Conservation (phyloP, 208 protist species). For the Leishmania major region DNA sequence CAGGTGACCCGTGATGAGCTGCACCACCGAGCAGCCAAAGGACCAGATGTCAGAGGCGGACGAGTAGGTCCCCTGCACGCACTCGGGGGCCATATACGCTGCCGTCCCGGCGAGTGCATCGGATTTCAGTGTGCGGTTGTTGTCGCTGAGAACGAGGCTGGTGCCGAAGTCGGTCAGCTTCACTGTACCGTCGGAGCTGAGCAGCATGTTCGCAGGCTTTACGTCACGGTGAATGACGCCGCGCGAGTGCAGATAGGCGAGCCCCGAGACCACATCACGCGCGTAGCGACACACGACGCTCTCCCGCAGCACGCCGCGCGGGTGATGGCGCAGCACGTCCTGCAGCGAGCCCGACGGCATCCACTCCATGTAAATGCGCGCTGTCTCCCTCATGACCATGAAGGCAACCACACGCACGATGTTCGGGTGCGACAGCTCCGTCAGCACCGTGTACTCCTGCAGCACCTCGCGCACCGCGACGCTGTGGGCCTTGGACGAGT, state of each 20-base stretch:
- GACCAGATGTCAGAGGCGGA: conserved; percentile 88
- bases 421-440: conserved; percentile 62
- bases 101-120: conserved; percentile 61
- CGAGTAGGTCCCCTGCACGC: conserved; percentile 56
- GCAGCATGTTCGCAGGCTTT: conserved; percentile 87
- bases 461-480: conserved; percentile 54
- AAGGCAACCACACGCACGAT: conserved; percentile 72
- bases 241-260: conserved; percentile 65
- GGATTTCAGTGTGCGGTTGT: conserved; percentile 37
- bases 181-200: conserved; percentile 63
- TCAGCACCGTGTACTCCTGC: conserved; percentile 72
- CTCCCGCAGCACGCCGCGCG: conserved; percentile 48
- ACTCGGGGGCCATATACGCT: conserved; percentile 80
- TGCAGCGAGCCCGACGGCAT: conserved; percentile 68
- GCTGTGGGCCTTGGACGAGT: conserved; percentile 26
- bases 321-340: conserved; percentile 48
- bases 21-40: conserved; percentile 74
- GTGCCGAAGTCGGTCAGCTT: conserved; percentile 89
- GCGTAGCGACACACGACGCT: conserved; percentile 60
- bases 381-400: conserved; percentile 49
- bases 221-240: conserved; percentile 86
- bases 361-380: conserved; percentile 82
- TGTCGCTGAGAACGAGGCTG: conserved; percentile 50
- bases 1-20: conserved; percentile 58
- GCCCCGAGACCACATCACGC: conserved; percentile 49